These are phyloP conservation scores for Perilla frutescens DNA, from an alignment of 257 asterid genomes.

Conservation along the genomic window DNA sequence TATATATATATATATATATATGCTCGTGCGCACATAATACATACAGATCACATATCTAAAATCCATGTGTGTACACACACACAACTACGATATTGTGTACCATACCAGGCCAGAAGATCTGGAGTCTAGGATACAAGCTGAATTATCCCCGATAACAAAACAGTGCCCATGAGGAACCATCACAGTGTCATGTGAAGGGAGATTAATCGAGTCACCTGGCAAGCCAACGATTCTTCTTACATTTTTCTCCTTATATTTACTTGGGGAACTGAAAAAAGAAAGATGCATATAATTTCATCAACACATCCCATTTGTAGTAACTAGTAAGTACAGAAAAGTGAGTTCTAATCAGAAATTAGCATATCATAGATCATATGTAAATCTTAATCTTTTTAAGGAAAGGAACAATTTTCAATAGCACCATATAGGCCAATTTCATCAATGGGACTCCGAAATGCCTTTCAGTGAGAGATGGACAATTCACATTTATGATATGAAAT, in stretches of 20 bases:
- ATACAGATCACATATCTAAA: background rate
- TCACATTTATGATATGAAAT: too few relatives aligned
- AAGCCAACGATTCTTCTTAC: conserved; percentile 80
- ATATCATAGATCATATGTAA: conserved; percentile 5
- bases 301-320: conserved; percentile 14
- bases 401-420: too few relatives aligned
- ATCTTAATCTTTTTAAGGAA: background rate
- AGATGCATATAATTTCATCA: conserved; percentile 19
- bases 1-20: background rate
- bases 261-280: conserved; percentile 39
- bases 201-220: conserved; percentile 81
- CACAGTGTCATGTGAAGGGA: conserved; percentile 56
- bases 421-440: too few relatives aligned
- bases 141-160: conserved; percentile 94
- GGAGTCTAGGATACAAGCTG: conserved; percentile 75
- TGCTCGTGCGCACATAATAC: too few relatives aligned
- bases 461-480: too few relatives aligned
- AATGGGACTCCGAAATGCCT: too few relatives aligned
- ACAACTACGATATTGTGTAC: conserved; percentile 5
- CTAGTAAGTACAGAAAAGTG: background rate
- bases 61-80: background rate
- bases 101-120: conserved; percentile 84
- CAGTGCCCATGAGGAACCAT: conserved; percentile 89
- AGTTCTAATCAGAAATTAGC: conserved; percentile 8
- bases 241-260: conserved; percentile 60